These are phyloP conservation scores for Trapa incisa DNA, from an alignment of 345 rosid species.

Conservation along the genomic window DNA sequence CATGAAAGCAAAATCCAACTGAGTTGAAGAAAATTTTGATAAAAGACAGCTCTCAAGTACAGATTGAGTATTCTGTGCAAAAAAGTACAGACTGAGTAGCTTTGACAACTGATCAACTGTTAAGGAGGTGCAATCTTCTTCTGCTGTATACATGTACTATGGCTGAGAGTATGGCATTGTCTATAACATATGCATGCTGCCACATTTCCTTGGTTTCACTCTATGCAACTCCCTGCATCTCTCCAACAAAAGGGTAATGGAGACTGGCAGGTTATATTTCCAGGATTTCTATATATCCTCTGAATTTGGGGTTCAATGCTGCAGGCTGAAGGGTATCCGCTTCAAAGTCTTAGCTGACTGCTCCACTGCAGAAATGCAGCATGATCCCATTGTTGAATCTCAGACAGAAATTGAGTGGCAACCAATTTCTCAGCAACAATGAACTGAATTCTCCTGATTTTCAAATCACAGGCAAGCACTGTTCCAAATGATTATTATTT, in stretches of 20 bases:
- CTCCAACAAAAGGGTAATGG: conserved; percentile 53
- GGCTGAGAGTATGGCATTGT: too few relatives aligned
- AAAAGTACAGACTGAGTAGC: too few relatives aligned
- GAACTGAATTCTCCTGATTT: background rate
- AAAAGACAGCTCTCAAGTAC: too few relatives aligned
- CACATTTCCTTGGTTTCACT: conserved; percentile 41
- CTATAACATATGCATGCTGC: too few relatives aligned
- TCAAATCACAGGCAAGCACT: background rate
- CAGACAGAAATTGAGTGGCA: background rate
- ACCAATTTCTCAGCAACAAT: too few relatives aligned
- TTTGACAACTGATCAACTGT: too few relatives aligned
- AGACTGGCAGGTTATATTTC: conserved; percentile 15
- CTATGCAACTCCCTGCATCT: conserved; percentile 49
- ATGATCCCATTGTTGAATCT: background rate
- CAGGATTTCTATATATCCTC: background rate
- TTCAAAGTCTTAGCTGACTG: too few relatives aligned
- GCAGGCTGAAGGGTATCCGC: background rate
- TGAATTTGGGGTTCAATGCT: background rate
- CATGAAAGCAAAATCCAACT: too few relatives aligned
- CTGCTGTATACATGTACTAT: too few relatives aligned
- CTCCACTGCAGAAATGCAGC: background rate
- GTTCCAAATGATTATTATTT: background rate
- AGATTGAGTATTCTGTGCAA: too few relatives aligned
- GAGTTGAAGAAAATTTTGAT: too few relatives aligned
- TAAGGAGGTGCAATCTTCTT: too few relatives aligned